Conservation (phyloP, 108 stramenopile genomes). For the Cyclotella atomus region DNA sequence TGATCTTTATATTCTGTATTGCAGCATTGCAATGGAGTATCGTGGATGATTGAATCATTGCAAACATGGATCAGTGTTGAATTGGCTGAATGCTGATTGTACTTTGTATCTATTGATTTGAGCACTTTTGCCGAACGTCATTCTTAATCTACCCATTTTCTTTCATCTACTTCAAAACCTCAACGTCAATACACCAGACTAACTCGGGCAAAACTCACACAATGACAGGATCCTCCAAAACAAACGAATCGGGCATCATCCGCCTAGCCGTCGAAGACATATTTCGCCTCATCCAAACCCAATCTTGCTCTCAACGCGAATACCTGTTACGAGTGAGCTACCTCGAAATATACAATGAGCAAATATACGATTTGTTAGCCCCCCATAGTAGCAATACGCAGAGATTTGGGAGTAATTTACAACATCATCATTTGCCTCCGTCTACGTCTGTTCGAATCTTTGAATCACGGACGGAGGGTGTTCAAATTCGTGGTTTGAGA, state of each 20-base stretch:
- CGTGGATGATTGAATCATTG: background rate
- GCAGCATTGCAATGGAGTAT: background rate
- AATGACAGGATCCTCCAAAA: conserved; percentile 66
- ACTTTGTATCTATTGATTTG: too few relatives aligned
- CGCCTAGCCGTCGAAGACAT: conserved; percentile 70
- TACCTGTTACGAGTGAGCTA: conserved; percentile 87
- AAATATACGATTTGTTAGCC: conserved; percentile 90
- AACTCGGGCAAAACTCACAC: conserved; percentile 83
- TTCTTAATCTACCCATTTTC: background rate
- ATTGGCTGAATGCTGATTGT: too few relatives aligned
- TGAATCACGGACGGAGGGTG: conserved; percentile 76
- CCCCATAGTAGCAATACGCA: conserved; percentile 4
- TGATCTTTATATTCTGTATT: background rate
- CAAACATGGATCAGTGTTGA: background rate
- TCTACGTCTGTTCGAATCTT: conserved; percentile 62
- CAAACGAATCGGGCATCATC: conserved; percentile 60
- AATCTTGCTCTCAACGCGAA: conserved; percentile 51
- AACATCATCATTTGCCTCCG: conserved; percentile 34
- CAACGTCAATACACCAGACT: conserved; percentile 21
- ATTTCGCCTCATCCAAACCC: conserved; percentile 61
- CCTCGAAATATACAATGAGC: conserved; percentile 96
- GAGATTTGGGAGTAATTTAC: conserved; percentile 8
- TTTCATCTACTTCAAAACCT: background rate
- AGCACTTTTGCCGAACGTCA: too few relatives aligned
- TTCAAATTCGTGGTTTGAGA: conserved; percentile 84